Base-by-base conservation (phyloP, 2,329 filamentous ascomycete species). In the Pseudogymnoascus pannorum region DNA sequence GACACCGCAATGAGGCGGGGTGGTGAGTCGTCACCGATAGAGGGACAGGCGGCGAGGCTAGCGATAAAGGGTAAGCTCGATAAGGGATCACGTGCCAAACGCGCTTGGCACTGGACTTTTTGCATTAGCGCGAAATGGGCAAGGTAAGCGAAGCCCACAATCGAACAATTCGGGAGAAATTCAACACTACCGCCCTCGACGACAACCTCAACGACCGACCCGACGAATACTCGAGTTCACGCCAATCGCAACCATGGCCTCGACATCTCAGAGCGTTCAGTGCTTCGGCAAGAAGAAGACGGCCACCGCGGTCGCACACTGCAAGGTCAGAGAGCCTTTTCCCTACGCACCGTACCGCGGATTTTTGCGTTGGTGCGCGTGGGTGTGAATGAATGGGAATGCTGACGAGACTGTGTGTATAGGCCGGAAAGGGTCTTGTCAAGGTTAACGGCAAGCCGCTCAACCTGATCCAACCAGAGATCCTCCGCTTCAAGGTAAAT, bases 281-380 rank as follows among this genome's bases (percentile, higher is more conserved):
- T 96, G 92, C 89, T 97, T 97, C 89, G 92, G 92, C 88, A 97
- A 97, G 88, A 92, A 92, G 86, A 91, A 90, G 86, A 92, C 68
- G 69, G 87, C 87, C 72, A 85, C 82, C 67, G 82, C 82, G 72
- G 87, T 91, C 78, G 87, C 87, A 75, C 87, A 89, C 80, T 89
- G 87, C 86, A 89, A 89, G 84, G 84, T 86, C 84, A 76, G 78
- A 66, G 72, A 20, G 16, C 59, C 61, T 48, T 36, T 62, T 54
- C 62, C 20, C 12, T 61, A 54, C 59, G 3, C 11, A 58, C 33
- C 24, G n/a, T n/a, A 58, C 29, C 54, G 54, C 29, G 8, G 61
- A 24, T 18, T n/a, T 48, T 48, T 38, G 60, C 12, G 18, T 8
- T 40, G 35, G 38, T 8, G 26, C 5, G 26, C 5, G 5, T 2